Evolutionary conservation across 2,329 filamentous ascomycete species (phyloP), one percentile per base, ranked within the genome.

Genomic region (Penicillium occitanis): DNA sequence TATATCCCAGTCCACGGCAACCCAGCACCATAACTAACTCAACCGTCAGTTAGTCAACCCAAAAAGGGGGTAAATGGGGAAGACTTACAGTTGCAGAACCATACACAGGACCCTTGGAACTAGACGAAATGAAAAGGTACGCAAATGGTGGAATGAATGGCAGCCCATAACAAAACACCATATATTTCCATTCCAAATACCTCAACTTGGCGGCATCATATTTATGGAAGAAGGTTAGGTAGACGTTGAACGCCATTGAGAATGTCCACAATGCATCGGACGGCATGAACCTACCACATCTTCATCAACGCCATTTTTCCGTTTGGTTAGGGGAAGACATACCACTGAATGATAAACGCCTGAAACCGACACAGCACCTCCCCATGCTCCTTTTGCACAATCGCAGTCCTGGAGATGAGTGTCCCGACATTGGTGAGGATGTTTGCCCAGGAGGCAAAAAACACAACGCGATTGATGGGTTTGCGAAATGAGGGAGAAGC

Each of bases 381-480:
- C 5, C 51, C 62, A 0, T 83, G 84, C 17, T 79, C 69, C 0
- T 82, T 77, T 8, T 80, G 73, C 1, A 73, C 70, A 6, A 91
- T 78, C 46, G 87, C 90, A 0, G 84, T 82, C 42, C 85, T 84
- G 0, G 90, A 88, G 73, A 94, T 91, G 40, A 94, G 77, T 0
- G 91, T 93, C 0, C 88, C 91, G 19, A 92, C 84, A 75, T 92
- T 94, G 68, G 87, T 87, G 77, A 93, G 82, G 71, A 94, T 83
- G 73, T 96, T 96, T 8, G 91, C 92, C 73, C 91, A 90, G 0
- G 90, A 90, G 6, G 92, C 91, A 75, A 90, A 95, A 76, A 96
- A 94, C 10, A 94, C 88, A 0, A 96, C 83, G 19, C 92, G 85
- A 73, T 95, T 95, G 79, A 95, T 93, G n/a, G 91, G 90, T 73